Base-by-base conservation (phyloP, 371 early-diverging fungal genomes). In the Blastocladiella emersonii region DNA sequence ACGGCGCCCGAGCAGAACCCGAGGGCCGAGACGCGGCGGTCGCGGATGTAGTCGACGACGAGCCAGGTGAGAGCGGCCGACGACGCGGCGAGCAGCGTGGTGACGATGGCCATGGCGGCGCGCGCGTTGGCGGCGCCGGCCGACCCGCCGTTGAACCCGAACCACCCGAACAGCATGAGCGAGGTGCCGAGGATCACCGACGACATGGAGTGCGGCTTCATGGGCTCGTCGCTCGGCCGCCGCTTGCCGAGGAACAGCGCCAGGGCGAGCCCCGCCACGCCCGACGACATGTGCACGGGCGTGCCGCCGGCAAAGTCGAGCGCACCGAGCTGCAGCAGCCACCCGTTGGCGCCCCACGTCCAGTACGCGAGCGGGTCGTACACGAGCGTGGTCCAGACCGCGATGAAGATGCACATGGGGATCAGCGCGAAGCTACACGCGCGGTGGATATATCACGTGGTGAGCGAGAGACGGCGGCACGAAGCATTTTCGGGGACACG, bases 1-100 rank as follows among this genome's bases (percentile, higher is more conserved):
- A 95, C 88, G n/a, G 90, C 92, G 35, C 94, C 95, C 8, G 89
- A 86, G 73, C 95, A 94, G 71, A 92, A 93, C 19, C 88, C 90
- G 41, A 94, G 74, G 34, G 87, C 87, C 35, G 44, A 59, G 5
- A 59, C 59, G 15, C 43, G 37, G 60, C 77, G 78, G 45, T 86
- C 81, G 61, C 84, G 83, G 61, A 78, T 59, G 68, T 87, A 92
- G 68, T 90, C 93, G 44, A 86, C 70, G 2, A 84, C 51, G 61
- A 90, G 76, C 93, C 93, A 95, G 19, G 92, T 79, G 48, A 95
- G 70, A 5, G 88, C 90, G 37, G 87, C 93, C 34, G 87, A 76
- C 39, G 88, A 77, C 32, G 93, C 90, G 36, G 93, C 83, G 36
- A 93, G 70, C 71, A 92, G 88, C 34, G 94, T 93, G 35, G 85